Evolutionary conservation across 805 yeast species (phyloP).

Genomic region (Saccharomyces mikatae): DNA sequence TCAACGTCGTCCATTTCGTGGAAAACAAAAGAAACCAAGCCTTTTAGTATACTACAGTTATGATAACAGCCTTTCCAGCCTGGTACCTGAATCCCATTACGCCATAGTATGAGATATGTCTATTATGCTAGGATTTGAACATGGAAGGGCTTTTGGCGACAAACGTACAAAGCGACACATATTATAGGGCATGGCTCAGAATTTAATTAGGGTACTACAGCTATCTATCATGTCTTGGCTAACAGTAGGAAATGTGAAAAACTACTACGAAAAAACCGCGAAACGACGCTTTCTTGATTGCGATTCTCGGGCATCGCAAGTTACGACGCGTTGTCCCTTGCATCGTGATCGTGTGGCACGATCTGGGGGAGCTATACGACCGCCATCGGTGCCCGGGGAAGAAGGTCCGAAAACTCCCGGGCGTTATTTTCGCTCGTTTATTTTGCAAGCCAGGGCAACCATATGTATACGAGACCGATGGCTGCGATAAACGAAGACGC

Average conservation of each 20-base stretch:
- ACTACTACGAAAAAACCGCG: background rate
- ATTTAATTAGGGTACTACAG: background rate
- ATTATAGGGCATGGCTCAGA: background rate
- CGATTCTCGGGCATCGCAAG: background rate
- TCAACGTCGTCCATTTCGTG: constrained; percentile 26
- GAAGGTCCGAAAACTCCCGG: background rate
- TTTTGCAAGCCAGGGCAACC: background rate
- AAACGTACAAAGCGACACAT: background rate
- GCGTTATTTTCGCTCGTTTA: background rate
- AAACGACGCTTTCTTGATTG: background rate
- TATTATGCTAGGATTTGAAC: background rate
- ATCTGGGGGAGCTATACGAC: background rate
- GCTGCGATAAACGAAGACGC: background rate
- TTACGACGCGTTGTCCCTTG: background rate
- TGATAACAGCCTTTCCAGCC: background rate
- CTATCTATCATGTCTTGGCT: background rate
- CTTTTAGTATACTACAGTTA: background rate
- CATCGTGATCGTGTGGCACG: background rate
- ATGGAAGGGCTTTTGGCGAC: background rate
- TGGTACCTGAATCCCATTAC: background rate
- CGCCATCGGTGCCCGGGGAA: background rate
- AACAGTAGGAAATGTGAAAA: background rate
- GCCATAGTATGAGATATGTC: background rate
- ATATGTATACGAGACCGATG: background rate
- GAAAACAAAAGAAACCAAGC: background rate